Conservation (phyloP, 768 basidiomycete genomes). For the Lactarius akahatsu region DNA sequence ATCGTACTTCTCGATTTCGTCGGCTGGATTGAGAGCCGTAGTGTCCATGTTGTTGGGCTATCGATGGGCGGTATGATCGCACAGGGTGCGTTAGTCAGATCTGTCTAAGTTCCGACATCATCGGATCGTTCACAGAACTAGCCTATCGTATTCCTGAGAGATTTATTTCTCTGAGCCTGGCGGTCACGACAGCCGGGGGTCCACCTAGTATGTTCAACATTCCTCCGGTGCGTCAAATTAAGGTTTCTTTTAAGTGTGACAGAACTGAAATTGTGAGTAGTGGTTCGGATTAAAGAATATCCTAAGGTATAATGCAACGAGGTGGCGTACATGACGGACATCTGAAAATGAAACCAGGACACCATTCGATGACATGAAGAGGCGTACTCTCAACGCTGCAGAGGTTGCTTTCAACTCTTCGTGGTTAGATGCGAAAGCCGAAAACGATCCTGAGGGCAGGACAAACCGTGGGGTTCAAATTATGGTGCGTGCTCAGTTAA, state of each 20-base stretch:
- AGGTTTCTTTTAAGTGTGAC: neutral
- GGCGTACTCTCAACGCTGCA: too few relatives aligned
- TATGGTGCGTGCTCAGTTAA: slow-evolving; percentile 38
- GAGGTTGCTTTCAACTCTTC: too few relatives aligned
- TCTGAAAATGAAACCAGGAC: too few relatives aligned
- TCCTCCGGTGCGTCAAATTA: slow-evolving; percentile 51
- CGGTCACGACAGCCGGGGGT: slow-evolving; percentile 71
- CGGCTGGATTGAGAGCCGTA: slow-evolving; percentile 63
- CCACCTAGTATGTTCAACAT: slow-evolving; percentile 51
- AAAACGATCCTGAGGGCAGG: too few relatives aligned
- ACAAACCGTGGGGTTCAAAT: too few relatives aligned
- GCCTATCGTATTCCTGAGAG: slow-evolving; percentile 63
- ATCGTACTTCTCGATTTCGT: slow-evolving; percentile 66
- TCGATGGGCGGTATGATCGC: slow-evolving; percentile 87
- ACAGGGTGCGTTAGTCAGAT: slow-evolving; percentile 48
- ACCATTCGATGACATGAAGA: too few relatives aligned
- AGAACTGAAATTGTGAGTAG: slow-evolving; percentile 11
- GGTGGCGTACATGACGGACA: too few relatives aligned
- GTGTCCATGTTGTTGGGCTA: slow-evolving; percentile 68
- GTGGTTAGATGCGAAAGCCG: too few relatives aligned
- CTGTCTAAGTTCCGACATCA: neutral
- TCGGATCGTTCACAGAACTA: slow-evolving; percentile 49
- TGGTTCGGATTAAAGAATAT: slow-evolving; percentile 29
- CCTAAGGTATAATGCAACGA: slow-evolving; percentile 7
- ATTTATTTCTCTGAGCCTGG: slow-evolving; percentile 62